A percentile compares a stretch with the other conserved stretches of the same genome.
phyloP scores from a whole-genome alignment of 148 eudicot genomes.

The Nyssa sinensis region DNA sequence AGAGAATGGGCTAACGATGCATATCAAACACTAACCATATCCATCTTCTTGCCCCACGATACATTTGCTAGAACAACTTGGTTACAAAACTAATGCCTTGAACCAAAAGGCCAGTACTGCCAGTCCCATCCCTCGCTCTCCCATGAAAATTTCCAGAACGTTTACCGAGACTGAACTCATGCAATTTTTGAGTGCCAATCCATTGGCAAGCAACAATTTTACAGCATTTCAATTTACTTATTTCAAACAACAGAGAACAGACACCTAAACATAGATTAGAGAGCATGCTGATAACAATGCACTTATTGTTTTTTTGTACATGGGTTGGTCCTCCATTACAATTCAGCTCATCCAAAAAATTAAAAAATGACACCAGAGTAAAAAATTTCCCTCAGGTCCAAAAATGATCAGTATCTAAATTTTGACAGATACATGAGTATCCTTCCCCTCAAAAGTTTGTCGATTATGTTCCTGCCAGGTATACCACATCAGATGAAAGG shows the following conservation, averaged over 20 bases:
- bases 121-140: background rate
- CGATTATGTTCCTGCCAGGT: too few species aligned
- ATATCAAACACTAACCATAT: too few species aligned
- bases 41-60: background rate
- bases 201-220: background rate
- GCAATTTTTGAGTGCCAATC: background rate
- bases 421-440: too few species aligned
- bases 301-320: too few species aligned
- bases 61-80: background rate
- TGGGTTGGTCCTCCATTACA: too few species aligned
- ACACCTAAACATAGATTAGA: background rate
- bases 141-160: background rate
- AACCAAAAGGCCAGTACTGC: background rate
- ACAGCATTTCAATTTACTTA: background rate
- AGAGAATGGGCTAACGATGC: too few species aligned
- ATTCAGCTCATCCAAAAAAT: too few species aligned
- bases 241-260: background rate
- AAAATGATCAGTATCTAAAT: too few species aligned
- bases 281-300: background rate
- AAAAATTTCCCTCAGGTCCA: too few species aligned
- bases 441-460: too few species aligned
- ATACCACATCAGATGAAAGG: too few species aligned
- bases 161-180: background rate
- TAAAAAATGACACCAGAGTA: too few species aligned
- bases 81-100: background rate